Percentiles rank a stretch among this genome's conserved stretches.
phyloP scores from a whole-genome alignment of 768 basidiomycete species.

The Mycena venus region DNA sequence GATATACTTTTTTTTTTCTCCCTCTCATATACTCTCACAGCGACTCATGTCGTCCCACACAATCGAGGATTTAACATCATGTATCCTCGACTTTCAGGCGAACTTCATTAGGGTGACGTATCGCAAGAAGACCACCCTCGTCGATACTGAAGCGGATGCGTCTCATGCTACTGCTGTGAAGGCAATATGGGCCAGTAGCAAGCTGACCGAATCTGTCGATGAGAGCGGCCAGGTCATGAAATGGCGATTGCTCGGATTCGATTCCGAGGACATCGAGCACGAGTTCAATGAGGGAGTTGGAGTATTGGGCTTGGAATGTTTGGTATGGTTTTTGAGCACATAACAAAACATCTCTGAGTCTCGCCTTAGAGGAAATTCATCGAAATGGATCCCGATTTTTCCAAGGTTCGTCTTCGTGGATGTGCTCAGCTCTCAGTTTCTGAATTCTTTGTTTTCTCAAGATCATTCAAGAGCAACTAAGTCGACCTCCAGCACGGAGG shows the following conservation, averaged over 20 bases:
- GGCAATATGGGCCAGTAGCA: slow-evolving; percentile 77
- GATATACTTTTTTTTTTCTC: not conserved
- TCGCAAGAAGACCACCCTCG: slow-evolving; percentile 83
- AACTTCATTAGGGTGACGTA: slow-evolving; percentile 85
- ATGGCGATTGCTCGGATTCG: slow-evolving; percentile 87
- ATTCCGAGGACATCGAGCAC: slow-evolving; percentile 76
- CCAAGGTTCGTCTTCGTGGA: slow-evolving; percentile 64
- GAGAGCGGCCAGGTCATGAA: slow-evolving; percentile 64
- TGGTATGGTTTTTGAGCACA: slow-evolving; percentile 61
- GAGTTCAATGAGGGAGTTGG: slow-evolving; percentile 89
- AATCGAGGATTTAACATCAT: slow-evolving; percentile 85
- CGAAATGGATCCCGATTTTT: slow-evolving; percentile 79
- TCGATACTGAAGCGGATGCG: slow-evolving; percentile 76
- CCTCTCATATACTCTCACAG: slow-evolving; percentile 50
- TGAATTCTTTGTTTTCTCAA: slow-evolving; percentile 45
- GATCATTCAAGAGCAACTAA: slow-evolving; percentile 86
- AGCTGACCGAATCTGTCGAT: slow-evolving; percentile 66
- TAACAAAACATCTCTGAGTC: not conserved
- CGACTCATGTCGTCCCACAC: slow-evolving; percentile 87
- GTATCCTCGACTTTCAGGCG: slow-evolving; percentile 90
- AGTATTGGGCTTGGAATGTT: slow-evolving; percentile 84
- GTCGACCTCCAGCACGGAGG: slow-evolving; percentile 77
- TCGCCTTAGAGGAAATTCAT: slow-evolving; percentile 73
- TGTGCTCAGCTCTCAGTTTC: not conserved
- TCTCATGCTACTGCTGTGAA: slow-evolving; percentile 69